Percentiles rank a stretch among this genome's conserved stretches.
phyloP scores from a whole-genome alignment of 139 green algal genomes.

The Micractinium sp. region DNA sequence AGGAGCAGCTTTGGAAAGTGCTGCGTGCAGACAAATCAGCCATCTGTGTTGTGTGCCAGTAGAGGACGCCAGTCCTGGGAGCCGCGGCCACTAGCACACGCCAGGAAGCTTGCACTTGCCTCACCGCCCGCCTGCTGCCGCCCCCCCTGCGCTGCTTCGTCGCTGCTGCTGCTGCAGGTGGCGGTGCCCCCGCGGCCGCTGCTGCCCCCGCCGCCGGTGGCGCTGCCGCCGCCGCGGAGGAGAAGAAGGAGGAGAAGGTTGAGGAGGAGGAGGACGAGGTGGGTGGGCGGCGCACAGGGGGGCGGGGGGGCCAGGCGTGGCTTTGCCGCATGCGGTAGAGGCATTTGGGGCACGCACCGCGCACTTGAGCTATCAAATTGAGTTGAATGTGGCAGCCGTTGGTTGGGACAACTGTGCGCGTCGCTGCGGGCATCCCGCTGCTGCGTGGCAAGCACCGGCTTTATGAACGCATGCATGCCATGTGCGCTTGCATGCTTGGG shows the following conservation, averaged over 20 bases:
- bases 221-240: conserved; percentile 66
- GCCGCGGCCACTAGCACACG: neutral
- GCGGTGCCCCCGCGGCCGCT: conserved; percentile 67
- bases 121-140: neutral
- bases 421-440: too few species aligned
- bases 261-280: conserved; percentile 87
- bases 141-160: neutral
- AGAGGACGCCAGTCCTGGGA: neutral
- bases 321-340: too few species aligned
- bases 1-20: neutral
- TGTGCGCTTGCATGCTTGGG: too few species aligned
- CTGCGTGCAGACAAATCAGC: neutral
- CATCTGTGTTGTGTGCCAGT: neutral
- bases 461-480: too few species aligned
- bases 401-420: too few species aligned
- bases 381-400: too few species aligned
- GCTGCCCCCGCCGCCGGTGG: conserved; percentile 60
- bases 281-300: neutral
- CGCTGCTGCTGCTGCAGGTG: conserved; percentile 46
- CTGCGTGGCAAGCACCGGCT: neutral
- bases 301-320: too few species aligned
- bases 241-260: conserved; percentile 85
- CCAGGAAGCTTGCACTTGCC: neutral
- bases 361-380: too few species aligned
- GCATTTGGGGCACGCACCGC: too few species aligned